A percentile compares a stretch with the other conserved stretches of the same genome.
These are phyloP conservation scores for Mortierella claussenii DNA, from an alignment of 192 early-diverging fungal genomes.

Conservation along the genomic window DNA sequence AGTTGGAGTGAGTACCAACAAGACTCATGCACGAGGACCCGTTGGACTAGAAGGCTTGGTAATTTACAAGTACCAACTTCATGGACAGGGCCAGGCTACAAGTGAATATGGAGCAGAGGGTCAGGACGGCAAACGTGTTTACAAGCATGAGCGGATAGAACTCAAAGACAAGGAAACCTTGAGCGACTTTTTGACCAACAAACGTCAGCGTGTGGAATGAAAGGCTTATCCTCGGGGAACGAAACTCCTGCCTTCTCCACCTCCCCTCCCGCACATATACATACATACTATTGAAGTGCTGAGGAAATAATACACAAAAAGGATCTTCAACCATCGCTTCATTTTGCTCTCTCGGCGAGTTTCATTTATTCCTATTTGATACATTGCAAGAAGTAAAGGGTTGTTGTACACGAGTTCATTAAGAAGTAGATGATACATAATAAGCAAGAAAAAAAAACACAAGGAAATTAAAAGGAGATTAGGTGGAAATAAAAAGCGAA, in stretches of 20 bases:
- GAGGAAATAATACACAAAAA: too few relatives aligned
- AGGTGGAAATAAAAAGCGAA: neutral
- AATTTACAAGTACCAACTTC: slow-evolving; percentile 97
- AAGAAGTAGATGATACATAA: neutral
- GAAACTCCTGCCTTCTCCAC: too few relatives aligned
- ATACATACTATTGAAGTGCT: slow-evolving; percentile 3
- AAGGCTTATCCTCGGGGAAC: too few relatives aligned
- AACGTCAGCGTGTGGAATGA: slow-evolving; percentile 16
- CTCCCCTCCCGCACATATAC: neutral
- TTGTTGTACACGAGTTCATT: too few relatives aligned
- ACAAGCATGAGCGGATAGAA: slow-evolving; percentile 75
- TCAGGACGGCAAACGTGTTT: slow-evolving; percentile 71
- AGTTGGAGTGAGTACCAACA: slow-evolving; percentile 98
- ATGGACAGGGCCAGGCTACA: slow-evolving; percentile 89
- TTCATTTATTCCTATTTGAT: too few relatives aligned
- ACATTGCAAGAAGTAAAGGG: too few relatives aligned
- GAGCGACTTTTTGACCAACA: slow-evolving; percentile 6
- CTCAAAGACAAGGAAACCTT: slow-evolving; percentile 27
- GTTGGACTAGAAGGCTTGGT: slow-evolving; percentile 97
- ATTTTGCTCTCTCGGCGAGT: too few relatives aligned
- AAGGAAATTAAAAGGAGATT: neutral
- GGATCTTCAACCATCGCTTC: too few relatives aligned
- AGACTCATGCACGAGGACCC: slow-evolving; percentile 98
- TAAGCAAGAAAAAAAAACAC: slow-evolving; percentile 4
- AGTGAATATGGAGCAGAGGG: slow-evolving; percentile 83